Base-by-base conservation (phyloP, 1,139 yeast species). In the Kluyveromyces sp. region DNA sequence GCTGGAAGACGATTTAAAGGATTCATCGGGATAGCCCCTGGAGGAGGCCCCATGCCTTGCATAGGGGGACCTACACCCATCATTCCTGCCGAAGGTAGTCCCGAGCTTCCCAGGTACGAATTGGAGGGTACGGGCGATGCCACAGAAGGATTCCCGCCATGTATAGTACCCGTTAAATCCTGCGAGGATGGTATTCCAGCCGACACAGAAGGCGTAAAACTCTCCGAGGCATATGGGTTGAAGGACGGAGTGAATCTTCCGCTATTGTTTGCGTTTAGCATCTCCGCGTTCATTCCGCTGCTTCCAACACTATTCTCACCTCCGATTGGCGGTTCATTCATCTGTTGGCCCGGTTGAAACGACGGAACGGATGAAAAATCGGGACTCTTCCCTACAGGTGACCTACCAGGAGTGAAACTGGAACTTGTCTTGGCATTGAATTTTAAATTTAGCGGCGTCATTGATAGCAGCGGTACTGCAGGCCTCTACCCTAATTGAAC, bases 371-470 rank as follows among this genome's bases (percentile, higher is more conserved):
- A 16, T 18, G 30, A 36, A 19, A 41, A 44, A 11, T 44, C 46
- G 9, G 46, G 37, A 16, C 32, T 38, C n/a, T 28, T 36, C 15
- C 32, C 22, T 7, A 31, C 15, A 17, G 64, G 64, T 3, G 41
- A 38, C 17, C 20, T 38, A 7, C 41, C 41, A 3, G 41, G 41
- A 1, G 64, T 61, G 31, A 61, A 61, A 38, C 62, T 59, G n/a
- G 63, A 61, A 4, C 64, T 59, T 12, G 49, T 51, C 45, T 60
- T 60, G 2, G 64, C 64, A 47, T 61, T 59, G 41, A 58, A 61
- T 45, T 57, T 60, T 4, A 54, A 29, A 16, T 39, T 39, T 12
- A 33, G 30, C 8, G 39, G 41, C 12, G 39, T 42, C 33, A 32
- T 26, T 31, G 49, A 32, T n/a, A 36, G 32, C 26, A 22, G 26